Evolutionary conservation across 2,329 filamentous ascomycete species (phyloP), one percentile per base, ranked within the genome.

Genomic region (Botrytis byssoidea): DNA sequence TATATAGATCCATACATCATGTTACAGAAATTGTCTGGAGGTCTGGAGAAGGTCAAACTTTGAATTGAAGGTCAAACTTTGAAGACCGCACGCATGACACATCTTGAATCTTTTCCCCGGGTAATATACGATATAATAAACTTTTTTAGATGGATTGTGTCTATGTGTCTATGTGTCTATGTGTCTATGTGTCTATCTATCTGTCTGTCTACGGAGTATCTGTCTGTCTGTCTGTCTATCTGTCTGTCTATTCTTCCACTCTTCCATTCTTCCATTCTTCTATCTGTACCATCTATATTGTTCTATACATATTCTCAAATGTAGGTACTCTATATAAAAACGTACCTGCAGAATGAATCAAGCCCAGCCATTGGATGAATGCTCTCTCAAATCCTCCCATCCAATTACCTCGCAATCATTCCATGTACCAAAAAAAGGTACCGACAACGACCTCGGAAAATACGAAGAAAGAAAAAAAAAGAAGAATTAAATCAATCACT

Each of bases 1-100:
- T 46, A 8, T 1, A 3, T 22, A 46, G 42, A 44, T 29, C 59
- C n/a, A 61, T 22, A 40, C 5, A 69, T 44, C 48, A 20, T 59
- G 67, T 70, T 70, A 70, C 51, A 59, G 18, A 35, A 20, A 44
- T 48, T 44, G 67, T 59, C n/a, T 59, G 25, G n/a, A 44, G 51
- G 48, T 55, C 25, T 55, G 48, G 25, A 55, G 48, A 55, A 70
- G 32, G 32, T 67, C 35, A 55, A 67, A 67, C 46, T n/a, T 55
- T 25, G 8, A 29, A 51, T n/a, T n/a, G 48, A 55, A 70, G 32
- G 32, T 67, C 35, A 55, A 67, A 67, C 46, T n/a, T 55, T 25
- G 8, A 29, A 51, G 44, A 67, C 46, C 29, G 32, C 7, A 48
- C 25, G 25, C n/a, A 48, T 12, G 22, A 22, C 18, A 37, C n/a